Evolutionary conservation across 2,329 filamentous ascomycete species (phyloP), one percentile per base, ranked within the genome.

Genomic region (Colletotrichum cereale): DNA sequence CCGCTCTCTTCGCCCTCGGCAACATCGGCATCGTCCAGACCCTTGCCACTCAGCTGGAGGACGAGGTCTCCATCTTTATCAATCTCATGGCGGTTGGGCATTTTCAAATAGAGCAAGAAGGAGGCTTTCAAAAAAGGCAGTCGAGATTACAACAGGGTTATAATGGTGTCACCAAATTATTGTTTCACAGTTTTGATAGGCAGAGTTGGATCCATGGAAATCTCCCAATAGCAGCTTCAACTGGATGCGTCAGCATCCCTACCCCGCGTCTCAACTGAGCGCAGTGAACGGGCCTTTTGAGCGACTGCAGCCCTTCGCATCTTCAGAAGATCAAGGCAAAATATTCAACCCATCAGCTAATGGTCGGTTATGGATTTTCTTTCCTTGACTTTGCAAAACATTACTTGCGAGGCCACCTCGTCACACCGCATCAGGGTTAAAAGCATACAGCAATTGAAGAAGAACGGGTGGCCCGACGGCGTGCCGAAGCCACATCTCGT

Each of bases 41-140:
- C 8, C 42, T 48, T 38, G 6, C 38, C 53, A 47, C 52, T 60
- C 2, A 68, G 44, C 8, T 73, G 56, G 21, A 77, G 71, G 6
- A 68, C 44, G 29, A 76, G 53, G 40, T 77, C 75, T 24, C 71
- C 75, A 11, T 71, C 62, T 11, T 65, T 40, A 42, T 65, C 67
- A 38, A 64, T 68, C 5, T 68, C 68, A 31, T 44, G 67, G 42
- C 50, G 55, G 7, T 38, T 71, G 18, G 42, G 24, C 64, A 71
- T 67, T 1, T 26, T 31, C 1, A 2, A 18, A 2, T 5, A 1
- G 5, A 5, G 18, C 3, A 34, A 24, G 2, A 5, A 26, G 12
- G 12, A 14, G 12, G n/a, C 12, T 6, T 11, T 18, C 10, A 5
- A 5, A 31, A 24, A 5, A 11, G 16, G 26, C 12, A 18, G 14